phyloP scores from a whole-genome alignment of 345 rosid species.

The Moricandia arvensis region DNA sequence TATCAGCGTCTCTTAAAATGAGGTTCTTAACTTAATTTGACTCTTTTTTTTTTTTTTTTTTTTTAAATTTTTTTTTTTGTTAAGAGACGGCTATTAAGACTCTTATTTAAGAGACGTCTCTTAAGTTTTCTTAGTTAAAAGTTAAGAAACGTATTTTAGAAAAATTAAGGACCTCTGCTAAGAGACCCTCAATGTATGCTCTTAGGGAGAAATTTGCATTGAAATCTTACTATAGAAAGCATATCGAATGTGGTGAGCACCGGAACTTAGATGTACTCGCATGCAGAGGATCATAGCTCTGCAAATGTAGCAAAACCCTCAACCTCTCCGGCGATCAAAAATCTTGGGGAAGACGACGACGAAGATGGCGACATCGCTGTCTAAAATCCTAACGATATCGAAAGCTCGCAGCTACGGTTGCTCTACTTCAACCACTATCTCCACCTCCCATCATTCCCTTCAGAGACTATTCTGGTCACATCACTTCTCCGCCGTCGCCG shows the following conservation, averaged over 20 bases:
- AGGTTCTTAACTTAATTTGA: too few relatives aligned
- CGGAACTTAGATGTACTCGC: conserved; percentile 4
- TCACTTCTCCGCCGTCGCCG: conserved; percentile 30
- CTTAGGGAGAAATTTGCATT: too few relatives aligned
- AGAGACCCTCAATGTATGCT: too few relatives aligned
- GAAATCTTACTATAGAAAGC: neutral
- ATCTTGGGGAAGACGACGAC: conserved; percentile 17
- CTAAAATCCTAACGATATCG: conserved; percentile 47
- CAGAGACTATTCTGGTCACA: conserved; percentile 25
- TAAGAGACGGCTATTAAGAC: too few relatives aligned
- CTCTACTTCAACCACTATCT: conserved; percentile 5
- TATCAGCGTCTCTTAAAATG: too few relatives aligned
- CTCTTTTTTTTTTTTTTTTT: too few relatives aligned
- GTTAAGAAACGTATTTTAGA: too few relatives aligned
- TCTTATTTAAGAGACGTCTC: too few relatives aligned
- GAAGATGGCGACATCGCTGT: conserved; percentile 46
- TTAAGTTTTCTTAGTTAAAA: too few relatives aligned
- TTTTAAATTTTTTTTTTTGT: too few relatives aligned
- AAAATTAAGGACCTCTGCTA: too few relatives aligned
- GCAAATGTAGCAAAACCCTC: conserved; percentile 27
- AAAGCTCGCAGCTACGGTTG: conserved; percentile 21
- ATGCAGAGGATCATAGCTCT: neutral
- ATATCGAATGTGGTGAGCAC: neutral
- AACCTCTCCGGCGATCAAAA: conserved; percentile 27
- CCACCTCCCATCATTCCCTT: neutral